Percentiles rank a stretch among this genome's conserved stretches.
phyloP scores from a whole-genome alignment of 2,329 filamentous ascomycete species.

The Microdochium bolleyi region DNA sequence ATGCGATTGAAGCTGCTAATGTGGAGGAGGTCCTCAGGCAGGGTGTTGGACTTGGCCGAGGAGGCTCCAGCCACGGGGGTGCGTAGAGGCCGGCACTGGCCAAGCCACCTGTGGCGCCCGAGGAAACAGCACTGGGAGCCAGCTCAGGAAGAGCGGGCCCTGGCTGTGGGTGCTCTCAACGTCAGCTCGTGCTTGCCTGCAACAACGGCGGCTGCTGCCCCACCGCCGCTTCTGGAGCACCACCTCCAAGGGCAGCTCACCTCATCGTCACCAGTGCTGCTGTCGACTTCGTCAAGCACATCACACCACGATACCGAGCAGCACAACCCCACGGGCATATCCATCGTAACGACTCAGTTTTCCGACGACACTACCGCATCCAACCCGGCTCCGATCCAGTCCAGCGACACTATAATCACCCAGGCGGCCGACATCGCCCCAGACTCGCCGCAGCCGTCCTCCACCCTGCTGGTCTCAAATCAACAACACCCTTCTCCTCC shows the following conservation, averaged over 20 bases:
- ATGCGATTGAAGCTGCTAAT: too few species aligned
- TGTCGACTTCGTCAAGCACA: not conserved
- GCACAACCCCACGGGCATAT: not conserved
- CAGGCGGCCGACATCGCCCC: conserved; percentile 2
- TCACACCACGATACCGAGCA: not conserved
- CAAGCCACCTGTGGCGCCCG: not conserved
- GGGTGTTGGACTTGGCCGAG: too few species aligned
- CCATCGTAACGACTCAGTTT: not conserved
- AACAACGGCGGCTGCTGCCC: not conserved
- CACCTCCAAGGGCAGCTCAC: conserved; percentile 1
- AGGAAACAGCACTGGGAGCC: not conserved
- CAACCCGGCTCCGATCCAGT: not conserved
- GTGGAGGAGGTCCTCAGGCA: too few species aligned
- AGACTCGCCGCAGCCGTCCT: not conserved
- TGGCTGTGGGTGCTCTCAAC: too few species aligned
- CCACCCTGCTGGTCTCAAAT: conserved; percentile 2
- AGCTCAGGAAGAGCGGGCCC: not conserved
- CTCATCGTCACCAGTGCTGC: not conserved
- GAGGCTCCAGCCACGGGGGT: not conserved
- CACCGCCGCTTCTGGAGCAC: conserved; percentile 1
- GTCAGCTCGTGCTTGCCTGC: not conserved
- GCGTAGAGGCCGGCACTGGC: not conserved
- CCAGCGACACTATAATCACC: not conserved
- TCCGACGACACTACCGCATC: not conserved
- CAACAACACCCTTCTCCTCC: not conserved